Base-by-base conservation (phyloP, 352 stramenopile genomes). In the Phytopythium oedochilum region DNA sequence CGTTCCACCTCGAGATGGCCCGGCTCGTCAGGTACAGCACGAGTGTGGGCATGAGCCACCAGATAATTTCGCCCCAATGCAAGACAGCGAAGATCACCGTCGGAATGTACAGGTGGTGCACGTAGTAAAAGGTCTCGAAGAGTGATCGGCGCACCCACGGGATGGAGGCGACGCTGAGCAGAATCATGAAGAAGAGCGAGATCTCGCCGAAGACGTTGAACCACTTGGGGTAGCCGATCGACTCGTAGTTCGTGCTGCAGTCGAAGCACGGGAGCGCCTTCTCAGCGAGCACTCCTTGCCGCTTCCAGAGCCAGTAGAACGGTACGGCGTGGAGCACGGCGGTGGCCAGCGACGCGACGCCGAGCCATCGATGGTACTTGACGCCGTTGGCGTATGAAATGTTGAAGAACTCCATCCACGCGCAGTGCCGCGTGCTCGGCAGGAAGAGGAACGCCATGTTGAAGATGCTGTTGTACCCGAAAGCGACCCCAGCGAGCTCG, bases 371-470 rank as follows among this genome's bases (percentile, higher is more conserved):
- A 48, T 88, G 77, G 55, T 88, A 88, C 45, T 81, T 86, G 28
- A 88, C 60, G 3, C 68, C 75, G 54, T 84, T 83, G 1, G 73
- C 63, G 56, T 83, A 86, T 47, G 77, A 79, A 45, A 88, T 78
- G 55, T 69, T 69, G 48, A 83, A 59, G 48, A 83, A 75, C 36
- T 86, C 74, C 72, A 84, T 86, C 77, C 77, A 88, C 20, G 75
- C 72, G 47, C 73, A 75, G 50, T 88, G 75, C 1, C 77, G 75
- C 4, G 75, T 86, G 43, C 65, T 71, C 35, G 75, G 75, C 9
- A 88, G 47, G 28, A 83, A 77, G 29, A 88, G 59, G 60, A 88
- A 88, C 35, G 75, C 71, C 66, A 89, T 68, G 46, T 81, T 82
- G 63, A 75, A 86, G 17, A 78, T 68, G 48, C 68, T 83, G 45